Percentiles rank a stretch among this genome's conserved stretches.
Conservation (phyloP, 78 protist species). For the Speleostelium caveatum region DNA sequence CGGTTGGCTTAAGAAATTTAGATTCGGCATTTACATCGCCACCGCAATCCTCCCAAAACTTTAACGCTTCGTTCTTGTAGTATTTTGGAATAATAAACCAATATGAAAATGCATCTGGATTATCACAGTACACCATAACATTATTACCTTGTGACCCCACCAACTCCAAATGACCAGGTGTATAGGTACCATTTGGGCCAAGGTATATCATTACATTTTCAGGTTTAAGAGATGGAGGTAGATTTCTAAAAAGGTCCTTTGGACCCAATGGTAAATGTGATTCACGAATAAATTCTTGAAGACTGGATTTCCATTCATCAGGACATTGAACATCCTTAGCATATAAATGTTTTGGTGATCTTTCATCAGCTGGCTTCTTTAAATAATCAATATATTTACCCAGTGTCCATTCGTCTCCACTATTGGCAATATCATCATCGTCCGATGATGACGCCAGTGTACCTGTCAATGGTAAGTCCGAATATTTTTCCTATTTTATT, state of each 20-base stretch:
- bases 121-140: conserved; percentile 32
- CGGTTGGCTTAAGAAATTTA: conserved; percentile 20
- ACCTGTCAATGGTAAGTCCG: neutral
- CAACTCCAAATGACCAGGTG: conserved; percentile 72
- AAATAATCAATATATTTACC: conserved; percentile 27
- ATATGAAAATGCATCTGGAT: conserved; percentile 7
- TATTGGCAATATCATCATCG: conserved; percentile 39
- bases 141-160: conserved; percentile 66
- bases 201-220: conserved; percentile 52
- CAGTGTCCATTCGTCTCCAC: conserved; percentile 55
- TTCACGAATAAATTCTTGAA: conserved; percentile 3
- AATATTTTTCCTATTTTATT: neutral
- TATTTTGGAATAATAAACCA: conserved; percentile 58
- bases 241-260: conserved; percentile 41
- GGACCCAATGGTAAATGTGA: neutral
- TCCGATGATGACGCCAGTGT: conserved; percentile 32
- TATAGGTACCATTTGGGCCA: conserved; percentile 79
- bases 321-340: conserved; percentile 78
- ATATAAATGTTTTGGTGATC: conserved; percentile 65
- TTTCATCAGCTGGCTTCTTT: conserved; percentile 40
- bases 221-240: conserved; percentile 42
- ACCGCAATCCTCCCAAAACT: conserved; percentile 53
- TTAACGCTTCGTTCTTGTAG: conserved; percentile 12
- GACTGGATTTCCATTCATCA: conserved; percentile 23
- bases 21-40: conserved; percentile 60